Evolutionary conservation across 2,329 filamentous ascomycete species (phyloP).

Genomic region (Diaporthe citrichinensis): DNA sequence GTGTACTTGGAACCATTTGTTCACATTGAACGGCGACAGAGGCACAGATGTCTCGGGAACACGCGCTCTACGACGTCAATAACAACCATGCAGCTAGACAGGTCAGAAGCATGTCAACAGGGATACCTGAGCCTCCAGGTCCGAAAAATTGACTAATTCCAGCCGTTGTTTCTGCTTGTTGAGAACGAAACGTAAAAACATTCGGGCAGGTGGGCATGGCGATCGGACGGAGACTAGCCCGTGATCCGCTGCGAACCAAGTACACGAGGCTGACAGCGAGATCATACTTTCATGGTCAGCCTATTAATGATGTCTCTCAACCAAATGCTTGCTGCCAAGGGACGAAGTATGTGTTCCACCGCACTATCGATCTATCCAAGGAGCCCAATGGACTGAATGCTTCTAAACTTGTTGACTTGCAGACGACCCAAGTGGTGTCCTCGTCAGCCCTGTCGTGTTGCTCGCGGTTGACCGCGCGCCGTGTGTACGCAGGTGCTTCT

Average conservation of each 20-base stretch:
- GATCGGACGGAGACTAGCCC: not conserved
- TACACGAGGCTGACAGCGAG: not conserved
- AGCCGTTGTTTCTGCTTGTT: not conserved
- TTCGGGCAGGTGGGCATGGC: not conserved
- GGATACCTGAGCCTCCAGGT: not conserved
- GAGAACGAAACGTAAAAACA: not conserved
- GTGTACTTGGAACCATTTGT: conserved; percentile 29
- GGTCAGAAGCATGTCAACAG: not conserved
- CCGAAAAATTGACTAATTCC: not conserved
- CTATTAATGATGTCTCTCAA: not conserved
- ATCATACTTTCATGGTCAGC: not conserved
- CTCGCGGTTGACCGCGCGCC: not conserved
- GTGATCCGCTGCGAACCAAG: not conserved
- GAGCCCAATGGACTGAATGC: not conserved
- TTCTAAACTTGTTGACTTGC: not conserved
- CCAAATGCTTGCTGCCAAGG: not conserved
- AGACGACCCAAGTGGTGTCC: conserved; percentile 13
- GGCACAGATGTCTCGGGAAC: not conserved
- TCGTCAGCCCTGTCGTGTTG: not conserved
- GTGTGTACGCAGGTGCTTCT: not conserved
- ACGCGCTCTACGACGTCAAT: conserved; percentile 10
- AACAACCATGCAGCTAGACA: conserved; percentile 13
- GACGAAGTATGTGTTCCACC: not conserved
- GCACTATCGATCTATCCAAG: not conserved
- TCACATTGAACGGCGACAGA: conserved; percentile 6